Evolutionary conservation across 306 rosid genomes (phyloP), one percentile per base, ranked within the genome.

Genomic region (Sechiopsis laciniata): DNA sequence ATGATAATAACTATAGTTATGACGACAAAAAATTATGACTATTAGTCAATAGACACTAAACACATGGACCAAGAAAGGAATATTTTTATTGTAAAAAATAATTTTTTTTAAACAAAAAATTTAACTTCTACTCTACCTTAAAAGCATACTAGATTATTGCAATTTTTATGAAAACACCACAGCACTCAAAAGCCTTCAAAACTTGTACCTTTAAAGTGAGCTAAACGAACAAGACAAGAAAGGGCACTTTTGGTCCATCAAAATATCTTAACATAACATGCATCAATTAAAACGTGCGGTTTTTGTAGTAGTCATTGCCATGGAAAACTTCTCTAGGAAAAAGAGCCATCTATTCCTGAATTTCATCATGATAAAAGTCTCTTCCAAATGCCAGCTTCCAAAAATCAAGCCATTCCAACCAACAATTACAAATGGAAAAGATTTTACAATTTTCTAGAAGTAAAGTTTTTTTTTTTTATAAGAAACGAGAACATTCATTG

Each of bases 251-350:
- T n/a, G 58, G 58, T 55, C 4, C 22, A n/a, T 55, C 58, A 55
- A 55, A 55, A n/a, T n/a, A 55, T 55, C 22, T 55, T 55, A 55
- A 55, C 58, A 55, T n/a, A n/a, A 55, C 58, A 55, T n/a, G 22
- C 22, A 55, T 11, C 22, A 55, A 55, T 17, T 0, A 55, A 17
- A 21, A 17, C 2, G 9, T n/a, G 6, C 19, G 17, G 58, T 55
- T 55, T 7, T 17, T n/a, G 22, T 55, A 55, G 22, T 9, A 55
- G 22, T 9, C 22, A 55, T 0, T 42, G 11, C 48, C 48, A 7
- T 52, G 16, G 19, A 17, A 7, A 52, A 52, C 56, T 52, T 52
- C 56, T 52, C 7, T 52, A 52, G 56, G 56, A 14, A 17, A 52
- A 52, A 52, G 56, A n/a, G 56, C 19, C 16, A 52, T 52, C 8